Conservation (phyloP, 2,329 filamentous ascomycete genomes). For the Pleomassaria siparia region DNA sequence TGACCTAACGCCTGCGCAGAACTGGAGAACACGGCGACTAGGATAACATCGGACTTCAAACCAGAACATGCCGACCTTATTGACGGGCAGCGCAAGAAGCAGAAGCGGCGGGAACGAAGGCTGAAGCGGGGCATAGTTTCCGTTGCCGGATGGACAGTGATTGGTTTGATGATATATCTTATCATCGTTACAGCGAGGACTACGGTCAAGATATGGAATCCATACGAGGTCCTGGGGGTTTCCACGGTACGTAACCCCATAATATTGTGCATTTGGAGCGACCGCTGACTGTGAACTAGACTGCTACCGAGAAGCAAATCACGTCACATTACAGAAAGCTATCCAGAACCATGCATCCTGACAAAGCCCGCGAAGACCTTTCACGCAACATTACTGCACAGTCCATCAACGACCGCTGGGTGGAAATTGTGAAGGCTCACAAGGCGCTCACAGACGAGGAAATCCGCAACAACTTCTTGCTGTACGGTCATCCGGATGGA, state of each 20-base stretch:
- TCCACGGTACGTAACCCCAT: slow-evolving; percentile 63
- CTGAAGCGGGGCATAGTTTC: slow-evolving; percentile 81
- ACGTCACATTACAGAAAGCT: slow-evolving; percentile 87
- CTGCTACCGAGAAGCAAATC: slow-evolving; percentile 84
- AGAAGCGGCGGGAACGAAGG: slow-evolving; percentile 86
- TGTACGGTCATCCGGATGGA: slow-evolving; percentile 94
- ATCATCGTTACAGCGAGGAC: slow-evolving; percentile 76
- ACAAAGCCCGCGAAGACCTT: slow-evolving; percentile 83
- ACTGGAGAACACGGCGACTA: slow-evolving; percentile 76
- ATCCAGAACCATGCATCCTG: slow-evolving; percentile 84
- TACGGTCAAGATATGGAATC: slow-evolving; percentile 84
- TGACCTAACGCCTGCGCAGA: slow-evolving; percentile 46
- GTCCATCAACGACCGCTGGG: slow-evolving; percentile 81
- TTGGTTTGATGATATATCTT: slow-evolving; percentile 89
- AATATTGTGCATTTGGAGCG: slow-evolving; percentile 3
- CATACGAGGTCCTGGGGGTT: slow-evolving; percentile 90
- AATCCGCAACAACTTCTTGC: slow-evolving; percentile 92
- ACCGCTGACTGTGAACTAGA: slow-evolving; percentile 53
- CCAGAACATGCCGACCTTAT: slow-evolving; percentile 83
- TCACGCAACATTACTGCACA: slow-evolving; percentile 89
- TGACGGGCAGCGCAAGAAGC: slow-evolving; percentile 76
- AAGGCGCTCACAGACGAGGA: slow-evolving; percentile 98
- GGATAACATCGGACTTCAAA: slow-evolving; percentile 79
- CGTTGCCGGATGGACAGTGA: slow-evolving; percentile 75
- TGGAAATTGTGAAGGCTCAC: slow-evolving; percentile 96